Percentiles rank a stretch among this genome's conserved stretches.
Evolutionary conservation across 2,329 filamentous ascomycete species (phyloP).

Genomic region (Lasiodiplodia gonubiensis): DNA sequence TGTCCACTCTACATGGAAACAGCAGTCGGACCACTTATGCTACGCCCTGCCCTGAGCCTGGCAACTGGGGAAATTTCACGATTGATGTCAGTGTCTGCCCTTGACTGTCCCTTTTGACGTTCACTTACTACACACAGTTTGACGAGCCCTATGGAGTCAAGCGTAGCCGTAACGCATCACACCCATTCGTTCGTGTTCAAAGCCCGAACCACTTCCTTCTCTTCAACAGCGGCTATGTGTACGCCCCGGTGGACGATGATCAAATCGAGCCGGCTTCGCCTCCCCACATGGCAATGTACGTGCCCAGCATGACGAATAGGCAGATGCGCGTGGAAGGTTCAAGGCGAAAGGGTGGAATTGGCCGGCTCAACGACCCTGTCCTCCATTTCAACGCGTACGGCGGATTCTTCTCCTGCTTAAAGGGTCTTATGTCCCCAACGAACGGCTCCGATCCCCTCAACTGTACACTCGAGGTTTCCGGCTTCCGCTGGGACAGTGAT

Average conservation of each 20-base stretch:
- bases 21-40: not conserved
- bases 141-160: slow-evolving; percentile 41
- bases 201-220: slow-evolving; percentile 59
- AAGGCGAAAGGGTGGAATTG: slow-evolving; percentile 53
- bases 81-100: slow-evolving; percentile 32
- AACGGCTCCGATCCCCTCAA: slow-evolving; percentile 37
- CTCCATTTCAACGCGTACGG: slow-evolving; percentile 60
- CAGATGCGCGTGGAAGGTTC: slow-evolving; percentile 42
- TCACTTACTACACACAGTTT: slow-evolving; percentile 37
- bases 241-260: slow-evolving; percentile 52
- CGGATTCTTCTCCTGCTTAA: slow-evolving; percentile 56
- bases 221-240: slow-evolving; percentile 58
- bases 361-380: slow-evolving; percentile 48
- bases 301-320: slow-evolving; percentile 43
- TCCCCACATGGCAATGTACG: slow-evolving; percentile 56
- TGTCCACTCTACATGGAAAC: too few relatives aligned
- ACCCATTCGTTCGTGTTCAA: slow-evolving; percentile 48
- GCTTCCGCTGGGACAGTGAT: slow-evolving; percentile 50
- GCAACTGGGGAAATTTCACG: slow-evolving; percentile 54
- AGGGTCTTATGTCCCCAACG: slow-evolving; percentile 32
- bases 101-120: slow-evolving; percentile 38
- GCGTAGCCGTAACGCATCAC: slow-evolving; percentile 39
- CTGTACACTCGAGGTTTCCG: slow-evolving; percentile 54
- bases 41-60: slow-evolving; percentile 30
- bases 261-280: slow-evolving; percentile 53